Evolutionary conservation across 2,329 filamentous ascomycete species (phyloP).

Genomic region (Zasmidium cellare): DNA sequence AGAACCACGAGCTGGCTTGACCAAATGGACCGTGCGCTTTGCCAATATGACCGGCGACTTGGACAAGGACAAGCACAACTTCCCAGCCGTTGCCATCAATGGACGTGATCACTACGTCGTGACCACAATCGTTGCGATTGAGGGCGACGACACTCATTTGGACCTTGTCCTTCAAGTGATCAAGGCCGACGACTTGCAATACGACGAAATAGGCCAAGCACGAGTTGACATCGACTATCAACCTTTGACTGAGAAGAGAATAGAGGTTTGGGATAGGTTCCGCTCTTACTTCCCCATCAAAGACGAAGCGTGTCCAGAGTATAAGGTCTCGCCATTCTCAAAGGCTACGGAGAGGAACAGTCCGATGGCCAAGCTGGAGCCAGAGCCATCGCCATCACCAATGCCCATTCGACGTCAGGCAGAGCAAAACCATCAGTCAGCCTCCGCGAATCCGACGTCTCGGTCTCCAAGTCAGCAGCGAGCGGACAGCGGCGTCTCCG

Average conservation of each 20-base stretch:
- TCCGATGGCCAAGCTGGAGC: too few relatives aligned
- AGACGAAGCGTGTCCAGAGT: not conserved
- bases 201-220: not conserved
- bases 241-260: not conserved
- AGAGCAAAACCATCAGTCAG: too few relatives aligned
- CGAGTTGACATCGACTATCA: not conserved
- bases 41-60: not conserved
- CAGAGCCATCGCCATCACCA: not conserved
- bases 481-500: not conserved
- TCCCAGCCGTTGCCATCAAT: not conserved
- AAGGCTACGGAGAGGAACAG: too few relatives aligned
- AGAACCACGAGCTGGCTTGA: not conserved
- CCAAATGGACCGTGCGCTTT: not conserved
- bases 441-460: too few relatives aligned
- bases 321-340: too few relatives aligned
- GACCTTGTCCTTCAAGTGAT: not conserved
- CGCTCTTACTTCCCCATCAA: not conserved
- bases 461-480: not conserved
- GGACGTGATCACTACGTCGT: not conserved
- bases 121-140: not conserved
- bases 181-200: not conserved
- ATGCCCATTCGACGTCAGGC: not conserved
- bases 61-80: not conserved
- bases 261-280: not conserved
- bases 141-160: not conserved